Base-by-base conservation (phyloP, 2,329 filamentous ascomycete genomes). In the Claviceps paspali region DNA sequence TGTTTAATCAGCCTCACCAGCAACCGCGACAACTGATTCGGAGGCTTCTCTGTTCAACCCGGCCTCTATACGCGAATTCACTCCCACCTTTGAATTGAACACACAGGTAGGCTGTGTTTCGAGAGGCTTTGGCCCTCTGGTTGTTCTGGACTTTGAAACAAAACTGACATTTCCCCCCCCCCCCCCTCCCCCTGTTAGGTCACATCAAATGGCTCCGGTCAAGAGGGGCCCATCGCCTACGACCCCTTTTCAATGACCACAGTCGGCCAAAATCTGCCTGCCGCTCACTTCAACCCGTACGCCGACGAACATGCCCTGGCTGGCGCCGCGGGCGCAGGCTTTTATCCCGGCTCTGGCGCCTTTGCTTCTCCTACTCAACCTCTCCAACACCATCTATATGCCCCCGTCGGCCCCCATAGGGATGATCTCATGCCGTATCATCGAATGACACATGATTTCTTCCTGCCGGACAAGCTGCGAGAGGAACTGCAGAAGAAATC, bases 331-430 rank as follows among this genome's bases (percentile, higher is more conserved):
- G n/a, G 70, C 5, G 64, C 74, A 12, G 66, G 74, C 2, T 93
- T 79, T 55, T 93, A 81, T 52, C 70, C 71, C 34, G 55, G 66
- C n/a, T 69, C 70, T 30, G 59, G 59, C 35, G 60, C 63, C 9
- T 79, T 68, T 50, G 54, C 62, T 9, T 55, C 66, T 9, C 64
- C 67, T 12, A 54, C 67, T 15, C 78, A 81, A 45, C 81, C 81
- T 17, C 71, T 86, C 5, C 82, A 88, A 63, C 93, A 95, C 55
- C 91, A 98, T 56, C 70, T 94, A 10, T 98, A 98, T 56, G 83
- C 85, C 23, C 86, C 87, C 0, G 72, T 87, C 39, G 85, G 84
- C 5, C 78, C 83, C n/a, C 74, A 86, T 53, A 74, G 77, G 42
- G 82, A 88, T 43, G 85, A 85, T 44, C 67, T 94, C 22, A 67